phyloP scores from a whole-genome alignment of 805 yeast genomes.

The Wickerhamomyces chambardii region DNA sequence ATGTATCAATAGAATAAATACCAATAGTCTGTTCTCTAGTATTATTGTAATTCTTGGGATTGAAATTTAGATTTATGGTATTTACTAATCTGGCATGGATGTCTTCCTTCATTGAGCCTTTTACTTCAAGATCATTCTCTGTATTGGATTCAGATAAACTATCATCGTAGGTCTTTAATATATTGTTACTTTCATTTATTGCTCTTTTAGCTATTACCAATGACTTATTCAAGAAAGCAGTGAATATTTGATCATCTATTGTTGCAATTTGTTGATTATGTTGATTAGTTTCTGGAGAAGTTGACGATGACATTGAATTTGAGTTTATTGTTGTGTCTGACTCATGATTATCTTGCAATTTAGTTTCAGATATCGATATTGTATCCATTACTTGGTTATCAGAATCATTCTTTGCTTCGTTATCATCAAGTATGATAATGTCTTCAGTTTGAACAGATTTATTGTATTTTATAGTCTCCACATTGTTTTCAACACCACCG shows the following conservation, averaged over 20 bases:
- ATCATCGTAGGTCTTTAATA: constrained; percentile 4
- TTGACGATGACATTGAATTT: no score
- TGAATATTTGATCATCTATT: no score
- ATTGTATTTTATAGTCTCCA: background rate
- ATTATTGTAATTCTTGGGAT: no score
- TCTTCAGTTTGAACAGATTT: background rate
- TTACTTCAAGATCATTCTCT: constrained; percentile 11
- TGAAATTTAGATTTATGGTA: no score
- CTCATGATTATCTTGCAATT: background rate
- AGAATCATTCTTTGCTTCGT: background rate
- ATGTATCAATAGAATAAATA: constrained; percentile 10
- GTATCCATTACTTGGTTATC: no score
- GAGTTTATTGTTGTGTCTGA: background rate
- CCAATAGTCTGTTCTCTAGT: background rate
- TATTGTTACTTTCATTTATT: constrained; percentile 18
- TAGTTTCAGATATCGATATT: background rate
- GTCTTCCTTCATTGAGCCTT: constrained; percentile 3
- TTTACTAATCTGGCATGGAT: no score
- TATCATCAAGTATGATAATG: background rate
- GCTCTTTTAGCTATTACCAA: constrained; percentile 15
- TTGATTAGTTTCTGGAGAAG: no score
- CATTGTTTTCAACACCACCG: background rate
- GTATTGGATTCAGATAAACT: background rate
- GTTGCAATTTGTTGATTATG: no score
- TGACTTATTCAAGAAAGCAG: constrained; percentile 12